These are phyloP conservation scores for Psidium friedrichsthalianum DNA, from an alignment of 345 rosid genomes.

Conservation along the genomic window DNA sequence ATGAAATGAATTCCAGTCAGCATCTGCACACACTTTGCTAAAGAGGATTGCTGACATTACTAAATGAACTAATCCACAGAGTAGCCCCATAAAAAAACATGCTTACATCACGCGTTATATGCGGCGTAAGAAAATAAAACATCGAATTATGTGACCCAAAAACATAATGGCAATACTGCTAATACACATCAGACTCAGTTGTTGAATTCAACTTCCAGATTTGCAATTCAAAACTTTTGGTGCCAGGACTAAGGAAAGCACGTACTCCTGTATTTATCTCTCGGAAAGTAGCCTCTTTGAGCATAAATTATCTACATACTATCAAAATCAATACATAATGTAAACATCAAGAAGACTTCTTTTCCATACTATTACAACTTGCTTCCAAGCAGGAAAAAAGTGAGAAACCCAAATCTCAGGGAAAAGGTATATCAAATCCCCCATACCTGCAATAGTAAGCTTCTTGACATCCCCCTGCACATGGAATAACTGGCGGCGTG, in stretches of 20 bases:
- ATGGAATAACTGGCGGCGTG: conserved; percentile 40
- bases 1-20: conserved; percentile 75
- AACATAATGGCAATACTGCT: neutral
- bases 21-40: conserved; percentile 65
- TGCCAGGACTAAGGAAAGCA: neutral
- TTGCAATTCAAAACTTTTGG: neutral
- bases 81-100: neutral
- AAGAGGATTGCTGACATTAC: conserved; percentile 5
- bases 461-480: conserved; percentile 70
- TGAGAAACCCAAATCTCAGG: neutral
- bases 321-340: neutral
- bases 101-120: neutral
- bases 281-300: neutral
- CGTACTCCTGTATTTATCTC: neutral
- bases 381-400: neutral
- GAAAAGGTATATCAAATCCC: neutral
- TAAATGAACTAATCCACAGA: neutral
- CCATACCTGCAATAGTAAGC: conserved; percentile 72
- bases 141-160: neutral
- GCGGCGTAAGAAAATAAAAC: neutral
- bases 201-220: neutral
- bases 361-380: neutral
- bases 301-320: neutral
- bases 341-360: neutral
- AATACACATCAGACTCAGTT: neutral